A percentile compares a stretch with the other conserved stretches of the same genome.
These are phyloP conservation scores for Penicillium sp. DNA, from an alignment of 2,329 filamentous ascomycete species.

Conservation along the genomic window DNA sequence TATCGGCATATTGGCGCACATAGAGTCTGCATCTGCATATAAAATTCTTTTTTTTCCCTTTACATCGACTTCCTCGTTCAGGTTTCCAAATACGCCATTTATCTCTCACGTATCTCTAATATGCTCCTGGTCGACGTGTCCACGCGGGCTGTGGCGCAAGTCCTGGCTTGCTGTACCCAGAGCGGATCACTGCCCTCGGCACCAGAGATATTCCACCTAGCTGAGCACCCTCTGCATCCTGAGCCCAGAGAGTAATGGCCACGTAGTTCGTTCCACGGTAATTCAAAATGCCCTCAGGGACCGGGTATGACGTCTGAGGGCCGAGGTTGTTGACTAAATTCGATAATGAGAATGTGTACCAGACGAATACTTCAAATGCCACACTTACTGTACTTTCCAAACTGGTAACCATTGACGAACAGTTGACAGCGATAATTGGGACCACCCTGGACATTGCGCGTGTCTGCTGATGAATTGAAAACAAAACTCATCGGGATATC, in stretches of 20 bases:
- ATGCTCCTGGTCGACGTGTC: conserved; percentile 2
- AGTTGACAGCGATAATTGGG: conserved; percentile 44
- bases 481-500: conserved; percentile 54
- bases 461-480: conserved; percentile 32
- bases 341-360: background rate
- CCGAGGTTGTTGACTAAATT: conserved; percentile 49
- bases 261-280: conserved; percentile 51
- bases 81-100: background rate
- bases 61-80: background rate
- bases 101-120: conserved; percentile 3
- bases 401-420: conserved; percentile 55
- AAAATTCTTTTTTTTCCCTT: background rate
- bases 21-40: background rate
- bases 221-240: conserved; percentile 43
- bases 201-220: conserved; percentile 25
- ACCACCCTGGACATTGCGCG: background rate
- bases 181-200: conserved; percentile 3
- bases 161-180: conserved; percentile 9
- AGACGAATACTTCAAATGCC: background rate
- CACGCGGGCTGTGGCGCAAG: conserved; percentile 9
- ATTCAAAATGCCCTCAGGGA: conserved; percentile 54
- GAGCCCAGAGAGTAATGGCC: conserved; percentile 48
- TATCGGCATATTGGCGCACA: background rate
- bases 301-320: conserved; percentile 51
- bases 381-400: conserved; percentile 47